A percentile compares a stretch with the other conserved stretches of the same genome.
phyloP scores from a whole-genome alignment of 352 stramenopile genomes.

The Phytophthora rubi region DNA sequence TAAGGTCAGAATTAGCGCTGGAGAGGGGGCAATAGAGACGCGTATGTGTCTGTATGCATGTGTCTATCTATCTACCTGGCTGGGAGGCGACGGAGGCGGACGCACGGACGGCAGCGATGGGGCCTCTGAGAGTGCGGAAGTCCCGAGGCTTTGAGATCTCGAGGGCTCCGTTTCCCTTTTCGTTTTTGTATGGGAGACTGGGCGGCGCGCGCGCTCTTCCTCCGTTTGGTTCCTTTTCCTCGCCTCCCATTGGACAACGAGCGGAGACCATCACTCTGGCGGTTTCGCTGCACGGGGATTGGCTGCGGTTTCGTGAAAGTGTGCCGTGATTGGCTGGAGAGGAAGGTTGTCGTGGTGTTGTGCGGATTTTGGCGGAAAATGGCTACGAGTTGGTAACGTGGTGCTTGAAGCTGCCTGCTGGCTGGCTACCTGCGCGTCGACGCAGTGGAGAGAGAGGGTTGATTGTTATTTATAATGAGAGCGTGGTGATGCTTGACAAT shows the following conservation, averaged over 20 bases:
- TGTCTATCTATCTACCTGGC: neutral
- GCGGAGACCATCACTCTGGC: neutral
- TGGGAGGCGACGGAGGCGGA: neutral
- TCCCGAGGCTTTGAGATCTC: constrained; percentile 11
- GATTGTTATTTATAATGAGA: neutral
- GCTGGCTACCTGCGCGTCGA: neutral
- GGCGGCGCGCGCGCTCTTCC: constrained; percentile 4
- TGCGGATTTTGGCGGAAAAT: neutral
- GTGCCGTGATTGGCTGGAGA: neutral
- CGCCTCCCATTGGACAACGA: neutral
- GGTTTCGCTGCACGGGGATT: neutral
- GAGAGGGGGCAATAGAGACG: neutral
- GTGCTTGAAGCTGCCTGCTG: neutral
- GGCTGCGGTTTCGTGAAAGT: neutral
- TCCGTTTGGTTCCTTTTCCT: neutral
- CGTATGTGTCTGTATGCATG: neutral
- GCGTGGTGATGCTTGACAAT: neutral
- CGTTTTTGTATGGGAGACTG: constrained; percentile 22
- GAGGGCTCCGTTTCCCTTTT: constrained; percentile 18
- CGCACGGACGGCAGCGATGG: neutral
- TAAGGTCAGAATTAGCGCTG: neutral
- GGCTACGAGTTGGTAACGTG: neutral
- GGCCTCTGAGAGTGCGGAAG: neutral
- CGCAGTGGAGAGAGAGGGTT: neutral
- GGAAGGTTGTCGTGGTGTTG: neutral